A percentile compares a stretch with the other conserved stretches of the same genome.
These are phyloP conservation scores for Ceratocystis papillata DNA, from an alignment of 2,329 filamentous ascomycete genomes.

Conservation along the genomic window DNA sequence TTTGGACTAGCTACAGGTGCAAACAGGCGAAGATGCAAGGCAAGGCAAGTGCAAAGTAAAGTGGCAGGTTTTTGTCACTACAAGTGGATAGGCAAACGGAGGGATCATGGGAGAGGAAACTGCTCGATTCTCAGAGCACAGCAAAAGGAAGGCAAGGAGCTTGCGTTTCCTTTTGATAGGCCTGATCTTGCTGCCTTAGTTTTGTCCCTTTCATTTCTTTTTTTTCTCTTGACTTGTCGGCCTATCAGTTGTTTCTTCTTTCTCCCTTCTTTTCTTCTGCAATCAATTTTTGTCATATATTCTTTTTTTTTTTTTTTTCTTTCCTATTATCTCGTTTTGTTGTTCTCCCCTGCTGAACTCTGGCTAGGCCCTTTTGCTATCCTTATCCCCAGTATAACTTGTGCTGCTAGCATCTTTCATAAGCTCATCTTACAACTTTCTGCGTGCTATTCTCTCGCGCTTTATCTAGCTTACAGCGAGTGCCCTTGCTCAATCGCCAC, in stretches of 20 bases:
- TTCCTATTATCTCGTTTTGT: background rate
- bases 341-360: background rate
- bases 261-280: background rate
- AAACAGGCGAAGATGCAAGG: background rate
- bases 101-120: background rate
- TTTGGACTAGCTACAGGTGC: background rate
- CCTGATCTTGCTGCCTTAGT: constrained; percentile 1
- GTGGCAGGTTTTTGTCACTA: background rate
- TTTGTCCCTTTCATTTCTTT: background rate
- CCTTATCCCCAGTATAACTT: constrained; percentile 10
- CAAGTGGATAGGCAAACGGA: no score
- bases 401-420: background rate
- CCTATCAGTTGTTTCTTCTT: background rate
- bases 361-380: constrained; percentile 1
- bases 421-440: background rate
- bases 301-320: background rate
- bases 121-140: background rate
- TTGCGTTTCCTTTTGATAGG: constrained; percentile 10
- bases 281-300: background rate
- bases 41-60: background rate
- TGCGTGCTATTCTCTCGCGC: background rate
- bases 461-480: background rate
- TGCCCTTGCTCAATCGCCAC: background rate
- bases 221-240: background rate
- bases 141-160: background rate